Conservation (phyloP, 148 eudicot species). For the Fallopia convolvulus region DNA sequence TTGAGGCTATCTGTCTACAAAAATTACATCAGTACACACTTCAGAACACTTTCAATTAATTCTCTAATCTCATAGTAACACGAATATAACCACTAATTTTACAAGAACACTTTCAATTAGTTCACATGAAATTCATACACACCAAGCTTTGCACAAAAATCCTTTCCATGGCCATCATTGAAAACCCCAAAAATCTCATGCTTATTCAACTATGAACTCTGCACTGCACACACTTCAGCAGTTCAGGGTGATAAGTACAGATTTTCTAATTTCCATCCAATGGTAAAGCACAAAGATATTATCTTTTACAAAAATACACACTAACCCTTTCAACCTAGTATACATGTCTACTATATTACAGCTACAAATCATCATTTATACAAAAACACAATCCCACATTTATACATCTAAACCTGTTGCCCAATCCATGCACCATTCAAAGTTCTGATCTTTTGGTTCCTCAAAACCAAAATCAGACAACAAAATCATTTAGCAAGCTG, state of each 20-base stretch:
- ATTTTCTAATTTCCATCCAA: constrained; percentile 12
- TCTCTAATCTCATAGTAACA: too few relatives aligned
- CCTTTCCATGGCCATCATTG: background rate
- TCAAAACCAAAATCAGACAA: constrained; percentile 17
- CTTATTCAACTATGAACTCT: background rate
- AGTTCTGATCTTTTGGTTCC: background rate
- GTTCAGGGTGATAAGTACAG: background rate
- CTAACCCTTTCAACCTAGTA: constrained; percentile 26
- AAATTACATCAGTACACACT: too few relatives aligned
- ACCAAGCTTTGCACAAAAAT: background rate
- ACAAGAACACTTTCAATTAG: background rate
- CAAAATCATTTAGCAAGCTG: constrained; percentile 51
- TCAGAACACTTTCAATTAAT: too few relatives aligned
- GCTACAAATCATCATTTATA: constrained; percentile 29
- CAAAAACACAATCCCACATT: constrained; percentile 15
- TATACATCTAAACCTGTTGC: background rate
- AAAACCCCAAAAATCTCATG: background rate
- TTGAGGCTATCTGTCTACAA: too few relatives aligned
- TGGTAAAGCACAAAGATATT: constrained; percentile 22
- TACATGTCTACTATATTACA: constrained; percentile 28
- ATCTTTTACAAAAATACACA: constrained; percentile 38
- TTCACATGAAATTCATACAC: background rate
- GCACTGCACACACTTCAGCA: background rate
- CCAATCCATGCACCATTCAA: background rate
- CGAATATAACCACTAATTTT: background rate